Evolutionary conservation across 208 protist genomes (phyloP).

Genomic region (Naegleria fowleri): DNA sequence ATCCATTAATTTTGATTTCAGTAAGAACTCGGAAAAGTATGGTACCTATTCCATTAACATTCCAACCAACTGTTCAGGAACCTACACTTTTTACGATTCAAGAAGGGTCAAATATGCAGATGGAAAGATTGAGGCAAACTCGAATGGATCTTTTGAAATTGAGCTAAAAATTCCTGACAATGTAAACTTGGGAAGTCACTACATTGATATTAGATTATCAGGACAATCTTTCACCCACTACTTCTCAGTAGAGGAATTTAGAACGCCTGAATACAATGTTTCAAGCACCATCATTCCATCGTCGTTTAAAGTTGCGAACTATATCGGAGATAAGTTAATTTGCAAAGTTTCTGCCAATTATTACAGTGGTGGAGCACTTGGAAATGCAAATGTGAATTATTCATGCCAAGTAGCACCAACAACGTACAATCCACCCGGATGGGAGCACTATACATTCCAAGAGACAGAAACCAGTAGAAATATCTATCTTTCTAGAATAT

Average conservation of each 20-base stretch:
- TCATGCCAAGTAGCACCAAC: neutral
- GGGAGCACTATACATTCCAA: neutral
- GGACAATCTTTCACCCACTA: neutral
- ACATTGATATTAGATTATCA: neutral
- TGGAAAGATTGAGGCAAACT: neutral
- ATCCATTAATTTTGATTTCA: neutral
- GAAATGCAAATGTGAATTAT: neutral
- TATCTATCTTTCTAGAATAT: neutral
- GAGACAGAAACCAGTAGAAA: neutral
- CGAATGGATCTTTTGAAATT: neutral
- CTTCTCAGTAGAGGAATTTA: constrained; percentile 18
- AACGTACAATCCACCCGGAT: neutral
- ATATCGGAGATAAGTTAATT: neutral
- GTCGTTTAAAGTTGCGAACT: neutral
- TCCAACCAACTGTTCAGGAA: neutral
- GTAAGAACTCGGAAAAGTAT: neutral
- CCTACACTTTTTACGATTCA: neutral
- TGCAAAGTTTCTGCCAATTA: neutral
- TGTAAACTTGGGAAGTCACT: neutral
- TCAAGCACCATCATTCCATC: neutral
- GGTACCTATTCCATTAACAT: neutral
- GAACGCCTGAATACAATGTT: neutral
- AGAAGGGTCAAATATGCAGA: neutral
- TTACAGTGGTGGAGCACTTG: constrained; percentile 6
- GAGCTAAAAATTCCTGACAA: neutral